These are phyloP conservation scores for Colletotrichum simmondsii DNA, from an alignment of 2,329 filamentous ascomycete species.

Conservation along the genomic window DNA sequence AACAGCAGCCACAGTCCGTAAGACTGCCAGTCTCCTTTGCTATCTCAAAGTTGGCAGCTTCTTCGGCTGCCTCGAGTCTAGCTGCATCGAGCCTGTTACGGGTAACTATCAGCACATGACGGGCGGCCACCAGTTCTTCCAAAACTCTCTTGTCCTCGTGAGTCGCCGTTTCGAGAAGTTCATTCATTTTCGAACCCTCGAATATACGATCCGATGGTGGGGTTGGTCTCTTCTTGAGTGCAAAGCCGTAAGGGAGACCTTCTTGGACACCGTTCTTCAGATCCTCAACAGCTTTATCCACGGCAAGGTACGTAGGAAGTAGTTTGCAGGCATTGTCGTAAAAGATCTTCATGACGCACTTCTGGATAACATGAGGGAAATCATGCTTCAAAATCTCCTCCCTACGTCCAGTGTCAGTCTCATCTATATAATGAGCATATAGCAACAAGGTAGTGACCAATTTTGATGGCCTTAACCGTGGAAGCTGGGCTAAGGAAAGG, in stretches of 20 bases:
- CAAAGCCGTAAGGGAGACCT: constrained; percentile 35
- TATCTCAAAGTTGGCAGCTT: constrained; percentile 52
- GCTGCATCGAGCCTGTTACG: constrained; percentile 34
- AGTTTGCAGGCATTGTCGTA: constrained; percentile 41
- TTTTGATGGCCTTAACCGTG: neutral
- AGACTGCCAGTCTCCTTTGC: constrained; percentile 63
- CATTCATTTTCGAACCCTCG: constrained; percentile 34
- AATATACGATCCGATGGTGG: constrained; percentile 37
- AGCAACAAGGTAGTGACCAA: neutral
- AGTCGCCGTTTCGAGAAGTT: constrained; percentile 31
- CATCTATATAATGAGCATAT: neutral
- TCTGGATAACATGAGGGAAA: constrained; percentile 45
- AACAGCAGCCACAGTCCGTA: constrained; percentile 81
- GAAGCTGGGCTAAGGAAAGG: neutral
- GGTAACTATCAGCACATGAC: constrained; percentile 36
- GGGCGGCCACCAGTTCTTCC: constrained; percentile 52
- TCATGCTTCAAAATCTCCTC: constrained; percentile 45
- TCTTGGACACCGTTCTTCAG: neutral
- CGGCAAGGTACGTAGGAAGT: constrained; percentile 47
- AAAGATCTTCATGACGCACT: constrained; percentile 40
- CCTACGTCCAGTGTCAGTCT: constrained; percentile 4
- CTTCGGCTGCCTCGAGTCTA: constrained; percentile 44
- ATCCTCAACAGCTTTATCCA: constrained; percentile 40
- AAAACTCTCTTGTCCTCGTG: constrained; percentile 43
- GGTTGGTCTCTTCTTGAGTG: constrained; percentile 43